Conservation (phyloP, 2,329 filamentous ascomycete genomes). For the Diaporthe destruens region DNA sequence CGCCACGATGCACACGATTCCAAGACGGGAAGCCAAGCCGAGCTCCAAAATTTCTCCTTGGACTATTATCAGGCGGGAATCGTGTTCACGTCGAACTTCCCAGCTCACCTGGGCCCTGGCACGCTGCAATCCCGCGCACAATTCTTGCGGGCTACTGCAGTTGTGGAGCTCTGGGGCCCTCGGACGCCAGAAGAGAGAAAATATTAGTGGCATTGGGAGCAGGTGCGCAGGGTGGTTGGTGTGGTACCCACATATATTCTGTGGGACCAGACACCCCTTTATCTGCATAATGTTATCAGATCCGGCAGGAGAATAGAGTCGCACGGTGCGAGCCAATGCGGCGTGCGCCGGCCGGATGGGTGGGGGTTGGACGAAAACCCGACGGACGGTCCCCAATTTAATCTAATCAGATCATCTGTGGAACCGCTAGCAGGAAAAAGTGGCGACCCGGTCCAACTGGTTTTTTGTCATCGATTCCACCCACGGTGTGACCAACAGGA, state of each 20-base stretch:
- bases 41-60: neutral
- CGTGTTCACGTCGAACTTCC: neutral
- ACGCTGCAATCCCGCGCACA: neutral
- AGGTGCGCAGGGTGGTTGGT: neutral
- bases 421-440: conserved; percentile 8
- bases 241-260: neutral
- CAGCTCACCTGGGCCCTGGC: neutral
- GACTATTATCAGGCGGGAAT: conserved; percentile 13
- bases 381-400: neutral
- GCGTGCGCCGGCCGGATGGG: conserved; percentile 5
- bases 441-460: conserved; percentile 5
- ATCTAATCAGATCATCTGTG: conserved; percentile 33
- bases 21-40: conserved; percentile 8
- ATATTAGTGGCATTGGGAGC: neutral
- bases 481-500: conserved; percentile 1
- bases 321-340: conserved; percentile 7
- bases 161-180: conserved; percentile 16
- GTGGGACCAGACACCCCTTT: neutral
- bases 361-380: neutral
- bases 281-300: conserved; percentile 34
- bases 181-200: neutral
- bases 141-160: conserved; percentile 27
- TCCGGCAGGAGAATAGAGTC: neutral
- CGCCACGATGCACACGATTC: neutral
- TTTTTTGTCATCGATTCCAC: conserved; percentile 30